Conservation (phyloP, 2,329 filamentous ascomycete genomes). For the Coleophoma crateriformis region DNA sequence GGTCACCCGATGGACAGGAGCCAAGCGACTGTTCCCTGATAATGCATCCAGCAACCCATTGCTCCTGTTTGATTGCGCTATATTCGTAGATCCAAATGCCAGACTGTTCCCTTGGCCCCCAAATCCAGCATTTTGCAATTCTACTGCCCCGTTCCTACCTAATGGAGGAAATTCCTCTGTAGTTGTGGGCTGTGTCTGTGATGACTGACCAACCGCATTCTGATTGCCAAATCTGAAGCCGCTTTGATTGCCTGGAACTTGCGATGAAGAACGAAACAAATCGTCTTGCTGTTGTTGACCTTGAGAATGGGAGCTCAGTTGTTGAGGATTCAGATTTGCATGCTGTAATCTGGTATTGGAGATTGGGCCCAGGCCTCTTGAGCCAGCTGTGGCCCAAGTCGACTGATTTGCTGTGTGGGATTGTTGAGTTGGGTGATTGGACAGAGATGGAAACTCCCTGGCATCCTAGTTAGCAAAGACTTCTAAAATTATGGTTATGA, state of each 20-base stretch:
- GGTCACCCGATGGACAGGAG: constrained; percentile 30
- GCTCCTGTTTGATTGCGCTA: constrained; percentile 39
- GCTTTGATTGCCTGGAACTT: constrained; percentile 23
- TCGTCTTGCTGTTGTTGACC: constrained; percentile 28
- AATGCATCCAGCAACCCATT: constrained; percentile 60
- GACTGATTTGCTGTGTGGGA: constrained; percentile 20
- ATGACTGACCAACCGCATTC: constrained; percentile 25
- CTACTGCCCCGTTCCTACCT: constrained; percentile 50
- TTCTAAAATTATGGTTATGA: background rate
- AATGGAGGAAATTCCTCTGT: constrained; percentile 60
- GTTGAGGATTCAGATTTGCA: constrained; percentile 19
- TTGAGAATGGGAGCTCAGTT: constrained; percentile 22
- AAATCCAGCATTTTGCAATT: constrained; percentile 53
- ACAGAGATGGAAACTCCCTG: constrained; percentile 63
- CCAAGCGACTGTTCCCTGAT: constrained; percentile 50
- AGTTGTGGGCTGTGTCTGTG: constrained; percentile 37
- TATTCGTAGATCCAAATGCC: constrained; percentile 25
- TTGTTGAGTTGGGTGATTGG: constrained; percentile 46
- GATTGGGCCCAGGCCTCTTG: constrained; percentile 21
- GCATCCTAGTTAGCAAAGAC: no score
- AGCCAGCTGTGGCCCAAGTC: constrained; percentile 24
- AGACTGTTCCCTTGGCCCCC: constrained; percentile 38
- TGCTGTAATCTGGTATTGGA: constrained; percentile 17
- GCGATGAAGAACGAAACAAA: constrained; percentile 25
- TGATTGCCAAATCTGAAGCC: constrained; percentile 26